Conservation (phyloP, 371 early-diverging fungal genomes). For the Mortierella sp. region DNA sequence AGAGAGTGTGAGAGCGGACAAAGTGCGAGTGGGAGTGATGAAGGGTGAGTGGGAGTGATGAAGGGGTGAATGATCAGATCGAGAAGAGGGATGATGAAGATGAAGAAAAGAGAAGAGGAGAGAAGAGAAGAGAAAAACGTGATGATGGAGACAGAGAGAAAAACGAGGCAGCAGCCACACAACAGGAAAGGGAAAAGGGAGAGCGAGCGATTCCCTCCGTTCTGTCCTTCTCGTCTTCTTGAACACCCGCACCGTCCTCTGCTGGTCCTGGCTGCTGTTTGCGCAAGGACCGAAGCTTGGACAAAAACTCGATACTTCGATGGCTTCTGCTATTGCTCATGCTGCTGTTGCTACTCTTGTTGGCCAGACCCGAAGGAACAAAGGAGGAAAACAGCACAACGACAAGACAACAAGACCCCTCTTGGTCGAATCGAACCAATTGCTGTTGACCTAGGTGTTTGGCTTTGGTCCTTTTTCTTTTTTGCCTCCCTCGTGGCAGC, state of each 20-base stretch:
- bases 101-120: background rate
- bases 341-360: background rate
- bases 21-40: background rate
- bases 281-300: no score
- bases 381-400: no score
- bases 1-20: background rate
- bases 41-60: background rate
- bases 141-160: background rate
- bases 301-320: no score
- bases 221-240: background rate
- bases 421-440: slow-evolving; percentile 2
- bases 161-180: background rate
- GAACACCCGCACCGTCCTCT: no score
- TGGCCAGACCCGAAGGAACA: no score
- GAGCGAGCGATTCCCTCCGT: background rate
- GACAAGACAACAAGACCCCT: background rate
- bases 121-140: background rate
- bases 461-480: background rate
- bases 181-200: background rate
- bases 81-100: background rate
- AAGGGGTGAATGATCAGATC: background rate
- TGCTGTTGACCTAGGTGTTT: background rate
- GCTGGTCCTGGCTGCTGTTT: no score
- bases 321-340: background rate
- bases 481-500: no score